Base-by-base conservation (phyloP, 1,284 basidiomycete species). In the Stereum hirsutum region DNA sequence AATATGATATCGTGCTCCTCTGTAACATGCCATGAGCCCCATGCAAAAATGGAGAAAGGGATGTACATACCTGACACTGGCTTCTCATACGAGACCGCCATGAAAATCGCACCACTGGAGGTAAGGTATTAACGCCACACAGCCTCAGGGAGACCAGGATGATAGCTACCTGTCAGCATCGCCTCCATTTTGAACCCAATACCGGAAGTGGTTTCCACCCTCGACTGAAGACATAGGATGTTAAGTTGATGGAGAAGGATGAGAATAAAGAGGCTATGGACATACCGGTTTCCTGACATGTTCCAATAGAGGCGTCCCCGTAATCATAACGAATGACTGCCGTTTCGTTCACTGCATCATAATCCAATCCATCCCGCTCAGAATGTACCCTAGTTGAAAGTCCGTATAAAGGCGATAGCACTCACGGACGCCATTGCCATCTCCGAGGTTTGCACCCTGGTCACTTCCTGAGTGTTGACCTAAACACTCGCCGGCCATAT, bases 151-250 rank as follows among this genome's bases (percentile, higher is more conserved):
- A 38, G n/a, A 34, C 36, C 10, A 15, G 40, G 28, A 26, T 44
- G 17, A 12, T 41, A 55, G 68, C 36, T 36, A 74, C 70, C 72
- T 84, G 50, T 87, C 69, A 2, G 67, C 76, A 7, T 63, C 48
- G 3, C 68, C 62, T 0, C 83, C 86, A 47, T 86, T 70, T 62
- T 96, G 92, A 1, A 73, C 60, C 88, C 89, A 98, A 62, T 93
- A 94, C 21, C 94, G 77, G 59, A 94, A 81, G 57, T 98, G 94
- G 54, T 88, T 78, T 5, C 94, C 94, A 10, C 94, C 94, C 48
- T 87, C 55, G 39, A 96, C 74, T 2, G n/a, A n/a, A n/a, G n/a
- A n/a, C n/a, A n/a, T n/a, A n/a, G n/a, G n/a, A n/a, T n/a, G n/a
- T n/a, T n/a, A n/a, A n/a, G n/a, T n/a, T n/a, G n/a, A n/a, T n/a